Conservation (phyloP, 2,329 filamentous ascomycete species). For the Talaromyces albobiverticillius region DNA sequence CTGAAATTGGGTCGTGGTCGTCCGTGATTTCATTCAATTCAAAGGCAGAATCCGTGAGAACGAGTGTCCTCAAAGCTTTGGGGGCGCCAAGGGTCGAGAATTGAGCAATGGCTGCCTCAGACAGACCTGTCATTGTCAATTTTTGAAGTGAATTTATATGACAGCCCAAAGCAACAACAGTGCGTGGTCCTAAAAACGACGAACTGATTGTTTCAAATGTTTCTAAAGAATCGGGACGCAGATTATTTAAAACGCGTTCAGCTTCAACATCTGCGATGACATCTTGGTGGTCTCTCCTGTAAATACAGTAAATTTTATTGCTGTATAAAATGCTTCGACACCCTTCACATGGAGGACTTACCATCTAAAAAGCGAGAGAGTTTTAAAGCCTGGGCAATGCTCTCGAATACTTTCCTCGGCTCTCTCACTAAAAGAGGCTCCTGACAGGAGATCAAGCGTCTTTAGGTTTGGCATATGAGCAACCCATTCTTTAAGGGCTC, state of each 20-base stretch:
- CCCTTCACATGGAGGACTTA: slow-evolving; percentile 21
- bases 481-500: slow-evolving; percentile 57
- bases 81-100: slow-evolving; percentile 20
- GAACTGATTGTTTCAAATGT: slow-evolving; percentile 58
- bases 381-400: slow-evolving; percentile 60
- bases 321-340: neutral
- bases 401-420: slow-evolving; percentile 54
- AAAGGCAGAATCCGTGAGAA: slow-evolving; percentile 48
- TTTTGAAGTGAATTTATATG: slow-evolving; percentile 56
- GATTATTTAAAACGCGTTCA: slow-evolving; percentile 55
- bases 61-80: slow-evolving; percentile 46
- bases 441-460: slow-evolving; percentile 60
- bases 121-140: slow-evolving; percentile 50
- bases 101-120: slow-evolving; percentile 45
- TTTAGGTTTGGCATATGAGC: slow-evolving; percentile 57
- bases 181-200: slow-evolving; percentile 53
- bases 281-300: slow-evolving; percentile 27
- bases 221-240: slow-evolving; percentile 57
- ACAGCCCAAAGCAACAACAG: slow-evolving; percentile 52
- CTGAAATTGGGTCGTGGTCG: slow-evolving; percentile 50
- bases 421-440: slow-evolving; percentile 56
- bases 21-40: too few relatives aligned
- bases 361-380: slow-evolving; percentile 58
- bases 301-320: slow-evolving; percentile 22
- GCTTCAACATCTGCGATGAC: slow-evolving; percentile 56